Percentiles rank a stretch among this genome's conserved stretches.
Conservation (phyloP, 2,329 filamentous ascomycete species). For the Talaromyces sp. region DNA sequence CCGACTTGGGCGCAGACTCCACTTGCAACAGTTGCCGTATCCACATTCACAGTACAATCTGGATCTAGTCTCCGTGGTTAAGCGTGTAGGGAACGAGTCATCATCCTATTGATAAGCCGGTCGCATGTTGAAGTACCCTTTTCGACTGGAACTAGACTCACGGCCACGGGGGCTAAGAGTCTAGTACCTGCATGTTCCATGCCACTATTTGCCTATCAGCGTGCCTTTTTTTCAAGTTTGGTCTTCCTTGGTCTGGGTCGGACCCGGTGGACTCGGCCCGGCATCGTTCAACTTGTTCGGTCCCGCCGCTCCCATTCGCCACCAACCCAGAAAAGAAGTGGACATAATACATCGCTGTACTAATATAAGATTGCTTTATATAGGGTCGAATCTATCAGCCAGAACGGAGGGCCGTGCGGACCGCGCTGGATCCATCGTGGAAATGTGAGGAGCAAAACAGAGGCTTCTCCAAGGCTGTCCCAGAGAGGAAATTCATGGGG, state of each 20-base stretch:
- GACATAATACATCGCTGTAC: background rate
- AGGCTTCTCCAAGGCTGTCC: no score
- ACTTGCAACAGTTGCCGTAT: constrained; percentile 7
- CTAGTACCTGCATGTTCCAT: constrained; percentile 13
- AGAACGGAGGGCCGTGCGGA: constrained; percentile 7
- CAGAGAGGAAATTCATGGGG: no score
- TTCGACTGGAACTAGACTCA: background rate
- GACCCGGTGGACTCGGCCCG: constrained; percentile 24
- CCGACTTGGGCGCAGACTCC: constrained; percentile 10
- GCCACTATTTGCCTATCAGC: background rate
- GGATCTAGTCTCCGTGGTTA: background rate
- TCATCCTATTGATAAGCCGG: background rate
- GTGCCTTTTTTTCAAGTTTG: no score
- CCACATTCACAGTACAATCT: constrained; percentile 11
- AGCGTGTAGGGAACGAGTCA: background rate
- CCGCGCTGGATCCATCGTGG: no score
- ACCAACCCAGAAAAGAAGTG: background rate
- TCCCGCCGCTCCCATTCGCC: constrained; percentile 13
- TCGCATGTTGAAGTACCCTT: background rate
- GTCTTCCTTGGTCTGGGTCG: constrained; percentile 5
- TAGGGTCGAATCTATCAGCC: no score
- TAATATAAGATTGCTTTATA: background rate
- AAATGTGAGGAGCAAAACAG: no score
- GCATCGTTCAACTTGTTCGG: constrained; percentile 1
- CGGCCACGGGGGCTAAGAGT: background rate